Base-by-base conservation (phyloP, 495 filamentous ascomycete species). In the Neurospora sp. region DNA sequence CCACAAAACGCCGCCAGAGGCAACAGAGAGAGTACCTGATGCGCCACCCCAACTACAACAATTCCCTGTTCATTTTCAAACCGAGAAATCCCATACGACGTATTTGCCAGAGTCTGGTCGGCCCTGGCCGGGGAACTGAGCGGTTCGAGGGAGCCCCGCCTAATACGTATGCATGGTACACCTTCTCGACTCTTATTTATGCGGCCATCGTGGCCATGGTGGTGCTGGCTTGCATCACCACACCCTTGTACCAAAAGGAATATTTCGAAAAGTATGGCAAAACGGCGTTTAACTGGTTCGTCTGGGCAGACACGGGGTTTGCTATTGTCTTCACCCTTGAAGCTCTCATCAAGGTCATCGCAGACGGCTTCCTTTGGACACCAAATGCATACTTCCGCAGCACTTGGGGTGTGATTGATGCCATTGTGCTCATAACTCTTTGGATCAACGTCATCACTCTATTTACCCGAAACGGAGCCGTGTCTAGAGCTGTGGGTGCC, bases 401-500 rank as follows among this genome's bases (percentile, higher is more conserved):
- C 74, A 95, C 94, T 0, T 99, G 96, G 96, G 96, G 96, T 37
- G 90, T 97, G 71, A 98, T 99, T 72, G 96, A 99, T 79, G 96
- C 92, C 37, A 77, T 98, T 70, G 96, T 99, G 72, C 85, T 99
- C 68, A 81, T 97, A 72, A 98, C 96, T 0, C 89, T 99, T 7
- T 99, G 96, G 96, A 92, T 97, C 77, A 98, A 94, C 78, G 96
- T 99, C 71, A 83, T 89, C 41, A 93, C 94, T 16, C 90, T 94
- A 6, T 82, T 98, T 12, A 87, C 84, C 76, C 87, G 91, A 53
- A 90, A 95, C 71, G 93, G 92, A 61, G 89, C 89, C 65, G 89
- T 98, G 68, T 96, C 94, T 5, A 84, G 96, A 76, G 92, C 93
- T 22, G 92, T 99, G 70, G 96, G 96, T 59, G 96, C 96, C 39